These are phyloP conservation scores for Albifimbria verrucaria DNA, from an alignment of 2,329 filamentous ascomycete species.

Conservation along the genomic window DNA sequence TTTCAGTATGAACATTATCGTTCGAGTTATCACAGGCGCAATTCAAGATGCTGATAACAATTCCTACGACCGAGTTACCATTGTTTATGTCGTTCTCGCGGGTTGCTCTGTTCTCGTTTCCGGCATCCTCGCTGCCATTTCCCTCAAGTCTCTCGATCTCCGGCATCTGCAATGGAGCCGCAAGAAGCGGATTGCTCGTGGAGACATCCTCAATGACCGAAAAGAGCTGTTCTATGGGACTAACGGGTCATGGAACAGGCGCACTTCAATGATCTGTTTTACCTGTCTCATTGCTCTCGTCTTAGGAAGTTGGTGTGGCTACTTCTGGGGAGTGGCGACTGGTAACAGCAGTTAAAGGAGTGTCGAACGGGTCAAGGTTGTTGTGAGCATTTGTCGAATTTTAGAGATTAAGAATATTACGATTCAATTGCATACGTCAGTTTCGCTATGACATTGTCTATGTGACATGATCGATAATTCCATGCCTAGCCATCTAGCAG, in stretches of 20 bases:
- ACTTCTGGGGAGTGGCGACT: constrained; percentile 2
- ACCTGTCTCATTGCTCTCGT: not conserved
- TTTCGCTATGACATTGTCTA: too few relatives aligned
- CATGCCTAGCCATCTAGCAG: not conserved
- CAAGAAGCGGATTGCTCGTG: constrained; percentile 37
- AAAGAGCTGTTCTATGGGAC: constrained; percentile 28
- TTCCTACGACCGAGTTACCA: constrained; percentile 43
- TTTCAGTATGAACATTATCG: constrained; percentile 47
- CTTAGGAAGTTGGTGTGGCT: not conserved
- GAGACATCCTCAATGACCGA: constrained; percentile 37
- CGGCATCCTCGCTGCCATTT: constrained; percentile 28
- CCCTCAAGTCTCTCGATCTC: constrained; percentile 35
- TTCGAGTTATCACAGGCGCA: constrained; percentile 46
- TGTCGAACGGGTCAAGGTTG: not conserved
- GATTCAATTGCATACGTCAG: too few relatives aligned
- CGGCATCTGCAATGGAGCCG: constrained; percentile 47
- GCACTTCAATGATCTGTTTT: constrained; percentile 4
- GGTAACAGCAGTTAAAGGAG: not conserved
- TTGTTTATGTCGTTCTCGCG: constrained; percentile 46
- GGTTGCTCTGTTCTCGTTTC: constrained; percentile 38
- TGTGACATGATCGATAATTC: not conserved
- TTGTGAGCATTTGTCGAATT: too few relatives aligned
- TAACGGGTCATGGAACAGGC: constrained; percentile 4
- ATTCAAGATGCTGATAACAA: constrained; percentile 49
- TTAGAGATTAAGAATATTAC: too few relatives aligned